Evolutionary conservation across 2,329 filamentous ascomycete species (phyloP).

Genomic region (Aspergillus clavatus): DNA sequence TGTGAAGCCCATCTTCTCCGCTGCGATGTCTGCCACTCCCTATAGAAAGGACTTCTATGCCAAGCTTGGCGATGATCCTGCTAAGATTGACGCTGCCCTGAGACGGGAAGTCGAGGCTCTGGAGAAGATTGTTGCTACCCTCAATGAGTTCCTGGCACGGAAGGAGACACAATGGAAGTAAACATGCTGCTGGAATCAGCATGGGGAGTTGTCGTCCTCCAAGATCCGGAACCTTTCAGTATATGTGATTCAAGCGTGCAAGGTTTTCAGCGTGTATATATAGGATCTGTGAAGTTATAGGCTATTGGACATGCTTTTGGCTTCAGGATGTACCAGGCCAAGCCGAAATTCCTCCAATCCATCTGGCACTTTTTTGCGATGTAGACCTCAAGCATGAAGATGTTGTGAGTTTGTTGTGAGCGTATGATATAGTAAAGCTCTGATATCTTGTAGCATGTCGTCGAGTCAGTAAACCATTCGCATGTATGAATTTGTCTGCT

Average conservation of each 20-base stretch:
- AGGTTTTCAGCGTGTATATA: background rate
- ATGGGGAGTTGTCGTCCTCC: background rate
- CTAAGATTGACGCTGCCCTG: conserved; percentile 61
- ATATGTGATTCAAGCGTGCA: background rate
- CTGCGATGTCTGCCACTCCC: conserved; percentile 87
- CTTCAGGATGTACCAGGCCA: background rate
- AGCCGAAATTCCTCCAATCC: background rate
- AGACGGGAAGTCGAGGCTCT: conserved; percentile 69
- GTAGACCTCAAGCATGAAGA: background rate
- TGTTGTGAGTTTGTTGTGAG: background rate
- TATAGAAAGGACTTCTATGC: conserved; percentile 90
- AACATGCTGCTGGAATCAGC: conserved; percentile 1
- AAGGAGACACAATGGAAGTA: conserved; percentile 48
- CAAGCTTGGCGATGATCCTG: conserved; percentile 60
- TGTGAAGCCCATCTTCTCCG: conserved; percentile 85
- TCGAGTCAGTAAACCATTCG: too few relatives aligned
- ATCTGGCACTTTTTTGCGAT: background rate
- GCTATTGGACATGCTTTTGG: background rate
- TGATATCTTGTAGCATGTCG: too few relatives aligned
- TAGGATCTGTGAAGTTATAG: background rate
- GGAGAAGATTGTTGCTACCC: conserved; percentile 71
- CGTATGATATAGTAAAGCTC: too few relatives aligned
- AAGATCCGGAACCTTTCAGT: background rate
- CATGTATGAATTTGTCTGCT: too few relatives aligned
- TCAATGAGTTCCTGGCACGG: conserved; percentile 59